Percentiles rank a stretch among this genome's conserved stretches.
Evolutionary conservation across 257 asterid species (phyloP).

Genomic region (Avicennia marina): DNA sequence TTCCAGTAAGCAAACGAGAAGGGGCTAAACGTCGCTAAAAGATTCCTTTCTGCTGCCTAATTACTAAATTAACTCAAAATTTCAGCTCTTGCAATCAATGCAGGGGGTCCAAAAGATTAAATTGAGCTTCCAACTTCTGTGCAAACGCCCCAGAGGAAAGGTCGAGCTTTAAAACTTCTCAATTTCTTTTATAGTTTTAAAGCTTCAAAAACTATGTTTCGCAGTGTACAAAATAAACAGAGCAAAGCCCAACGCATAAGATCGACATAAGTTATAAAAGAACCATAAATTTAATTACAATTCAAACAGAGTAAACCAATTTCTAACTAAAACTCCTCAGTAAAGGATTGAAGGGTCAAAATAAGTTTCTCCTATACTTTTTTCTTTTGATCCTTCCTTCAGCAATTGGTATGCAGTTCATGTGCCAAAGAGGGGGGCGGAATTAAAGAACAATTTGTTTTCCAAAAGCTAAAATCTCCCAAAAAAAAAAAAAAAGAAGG

Average conservation of each 20-base stretch:
- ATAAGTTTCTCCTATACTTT: not conserved
- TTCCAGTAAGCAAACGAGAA: slow-evolving; percentile 18
- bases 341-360: slow-evolving; percentile 1
- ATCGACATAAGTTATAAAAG: not conserved
- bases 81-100: not conserved
- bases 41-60: slow-evolving; percentile 10
- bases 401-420: not conserved
- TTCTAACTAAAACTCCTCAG: slow-evolving; percentile 1
- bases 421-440: not conserved
- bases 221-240: slow-evolving; percentile 5
- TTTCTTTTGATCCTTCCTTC: not conserved
- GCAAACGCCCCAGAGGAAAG: slow-evolving; percentile 2
- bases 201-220: slow-evolving; percentile 10
- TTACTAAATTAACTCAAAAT: not conserved
- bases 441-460: not conserved
- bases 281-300: not conserved
- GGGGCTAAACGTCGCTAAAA: slow-evolving; percentile 16
- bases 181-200: not conserved
- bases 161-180: slow-evolving; percentile 1
- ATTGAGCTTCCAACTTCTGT: slow-evolving; percentile 6
- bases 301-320: slow-evolving; percentile 2
- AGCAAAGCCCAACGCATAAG: not conserved
- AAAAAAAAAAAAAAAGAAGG: too few relatives aligned
- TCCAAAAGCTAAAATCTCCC: too few relatives aligned
- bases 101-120: slow-evolving; percentile 7